Percentiles rank a stretch among this genome's conserved stretches.
Evolutionary conservation across 2,329 filamentous ascomycete species (phyloP).

Genomic region (Podosphaera fusca): DNA sequence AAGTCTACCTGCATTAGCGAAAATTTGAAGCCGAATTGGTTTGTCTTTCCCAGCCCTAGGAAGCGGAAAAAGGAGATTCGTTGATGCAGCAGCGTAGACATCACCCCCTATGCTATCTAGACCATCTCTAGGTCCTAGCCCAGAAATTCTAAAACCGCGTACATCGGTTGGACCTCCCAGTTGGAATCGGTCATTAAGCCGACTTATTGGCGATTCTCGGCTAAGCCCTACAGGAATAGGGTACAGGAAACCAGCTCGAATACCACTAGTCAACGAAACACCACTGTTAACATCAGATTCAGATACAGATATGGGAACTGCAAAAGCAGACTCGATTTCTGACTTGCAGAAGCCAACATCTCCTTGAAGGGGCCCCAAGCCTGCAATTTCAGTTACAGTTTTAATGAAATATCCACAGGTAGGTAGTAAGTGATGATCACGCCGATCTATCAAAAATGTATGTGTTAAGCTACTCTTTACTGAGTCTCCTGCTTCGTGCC

Average conservation of each 20-base stretch:
- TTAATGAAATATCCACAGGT: constrained; percentile 62
- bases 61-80: constrained; percentile 66
- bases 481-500: constrained; percentile 69
- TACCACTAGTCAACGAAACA: constrained; percentile 58
- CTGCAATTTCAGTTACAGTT: constrained; percentile 62
- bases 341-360: constrained; percentile 88
- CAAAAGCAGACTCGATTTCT: constrained; percentile 63
- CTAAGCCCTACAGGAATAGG: constrained; percentile 46
- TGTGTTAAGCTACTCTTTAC: constrained; percentile 76
- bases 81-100: constrained; percentile 70
- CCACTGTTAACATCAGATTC: constrained; percentile 47
- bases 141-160: constrained; percentile 74
- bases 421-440: constrained; percentile 70
- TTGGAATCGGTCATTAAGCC: constrained; percentile 84
- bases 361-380: constrained; percentile 59
- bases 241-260: constrained; percentile 64
- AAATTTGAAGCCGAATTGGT: constrained; percentile 68
- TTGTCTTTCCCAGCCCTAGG: constrained; percentile 63
- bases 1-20: constrained; percentile 72
- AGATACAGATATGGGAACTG: constrained; percentile 49
- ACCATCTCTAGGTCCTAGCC: constrained; percentile 73
- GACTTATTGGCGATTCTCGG: constrained; percentile 36
- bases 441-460: constrained; percentile 54
- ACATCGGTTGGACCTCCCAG: constrained; percentile 89
- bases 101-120: constrained; percentile 75